Evolutionary conservation across 2,329 filamentous ascomycete genomes (phyloP).

Genomic region (Claviceps sp.): DNA sequence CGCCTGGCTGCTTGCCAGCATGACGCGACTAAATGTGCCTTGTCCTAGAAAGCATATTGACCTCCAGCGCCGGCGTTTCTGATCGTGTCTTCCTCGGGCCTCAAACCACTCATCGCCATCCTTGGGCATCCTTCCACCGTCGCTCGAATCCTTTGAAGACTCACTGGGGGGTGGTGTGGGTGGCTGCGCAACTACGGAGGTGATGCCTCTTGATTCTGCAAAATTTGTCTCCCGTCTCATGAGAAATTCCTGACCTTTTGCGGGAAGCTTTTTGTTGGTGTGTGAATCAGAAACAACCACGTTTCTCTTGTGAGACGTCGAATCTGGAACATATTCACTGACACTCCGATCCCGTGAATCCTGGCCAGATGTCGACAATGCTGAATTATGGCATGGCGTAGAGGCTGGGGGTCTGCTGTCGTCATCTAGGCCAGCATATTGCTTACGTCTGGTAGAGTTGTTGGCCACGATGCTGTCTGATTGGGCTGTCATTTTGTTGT

Average conservation of each 20-base stretch:
- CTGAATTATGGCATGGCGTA: conserved; percentile 5
- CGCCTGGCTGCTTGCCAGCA: conserved; percentile 73
- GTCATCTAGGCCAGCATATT: conserved; percentile 28
- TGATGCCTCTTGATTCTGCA: conserved; percentile 63
- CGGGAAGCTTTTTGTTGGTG: conserved; percentile 21
- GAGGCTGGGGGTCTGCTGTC: conserved; percentile 20
- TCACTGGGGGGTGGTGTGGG: conserved; percentile 78
- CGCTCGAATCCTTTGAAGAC: conserved; percentile 37
- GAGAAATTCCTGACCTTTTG: conserved; percentile 29
- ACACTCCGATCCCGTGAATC: conserved; percentile 69
- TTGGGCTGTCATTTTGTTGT: conserved; percentile 38
- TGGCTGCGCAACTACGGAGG: conserved; percentile 42
- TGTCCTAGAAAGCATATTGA: conserved; percentile 72
- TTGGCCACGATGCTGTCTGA: conserved; percentile 27
- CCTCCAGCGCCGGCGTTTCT: conserved; percentile 65
- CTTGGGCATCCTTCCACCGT: conserved; percentile 28
- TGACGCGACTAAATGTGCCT: conserved; percentile 90
- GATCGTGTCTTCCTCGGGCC: conserved; percentile 50
- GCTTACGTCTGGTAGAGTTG: conserved; percentile 41
- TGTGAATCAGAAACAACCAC: conserved; percentile 58
- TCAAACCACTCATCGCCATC: conserved; percentile 52
- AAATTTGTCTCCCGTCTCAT: conserved; percentile 68
- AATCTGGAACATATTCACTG: conserved; percentile 75
- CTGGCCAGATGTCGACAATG: conserved; percentile 10
- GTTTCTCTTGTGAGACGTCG: conserved; percentile 56